Evolutionary conservation across 2,329 filamentous ascomycete genomes (phyloP).

Genomic region (Monosporascus sp.): DNA sequence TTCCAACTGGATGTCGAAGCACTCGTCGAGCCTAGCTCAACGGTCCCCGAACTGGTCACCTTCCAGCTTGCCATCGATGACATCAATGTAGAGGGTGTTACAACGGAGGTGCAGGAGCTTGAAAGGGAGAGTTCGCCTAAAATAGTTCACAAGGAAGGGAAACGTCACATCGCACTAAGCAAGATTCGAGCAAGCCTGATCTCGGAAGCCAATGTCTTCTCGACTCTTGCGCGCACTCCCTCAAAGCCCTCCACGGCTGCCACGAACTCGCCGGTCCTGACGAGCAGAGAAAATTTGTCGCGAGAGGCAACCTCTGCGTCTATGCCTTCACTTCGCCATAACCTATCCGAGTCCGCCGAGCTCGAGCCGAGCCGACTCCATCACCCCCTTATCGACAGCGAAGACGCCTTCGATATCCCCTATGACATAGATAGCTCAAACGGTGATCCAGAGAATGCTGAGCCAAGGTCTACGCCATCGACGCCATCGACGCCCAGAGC

Average conservation of each 20-base stretch:
- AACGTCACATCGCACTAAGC: slow-evolving; percentile 58
- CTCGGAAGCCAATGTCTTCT: slow-evolving; percentile 62
- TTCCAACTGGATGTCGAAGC: slow-evolving; percentile 61
- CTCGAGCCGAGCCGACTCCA: slow-evolving; percentile 29
- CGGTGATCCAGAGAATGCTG: slow-evolving; percentile 28
- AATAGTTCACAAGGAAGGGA: slow-evolving; percentile 53
- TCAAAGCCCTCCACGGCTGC: slow-evolving; percentile 53
- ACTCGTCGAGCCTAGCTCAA: slow-evolving; percentile 41
- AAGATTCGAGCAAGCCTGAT: slow-evolving; percentile 61
- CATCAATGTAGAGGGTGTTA: slow-evolving; percentile 64
- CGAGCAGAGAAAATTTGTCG: slow-evolving; percentile 21
- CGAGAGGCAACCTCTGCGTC: slow-evolving; percentile 14
- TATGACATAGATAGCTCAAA: slow-evolving; percentile 41
- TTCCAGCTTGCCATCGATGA: slow-evolving; percentile 61
- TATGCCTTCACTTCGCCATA: slow-evolving; percentile 9
- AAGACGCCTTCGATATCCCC: slow-evolving; percentile 51
- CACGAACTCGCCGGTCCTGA: slow-evolving; percentile 38
- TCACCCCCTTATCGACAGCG: slow-evolving; percentile 40
- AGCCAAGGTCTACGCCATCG: slow-evolving; percentile 31
- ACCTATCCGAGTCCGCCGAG: slow-evolving; percentile 29
- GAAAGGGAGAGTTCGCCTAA: slow-evolving; percentile 27
- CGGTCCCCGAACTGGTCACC: slow-evolving; percentile 50
- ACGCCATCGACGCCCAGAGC: slow-evolving; percentile 49
- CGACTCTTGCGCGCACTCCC: slow-evolving; percentile 51
- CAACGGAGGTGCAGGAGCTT: slow-evolving; percentile 28